Base-by-base conservation (phyloP, 192 early-diverging fungal genomes). In the Coemansia sp. region DNA sequence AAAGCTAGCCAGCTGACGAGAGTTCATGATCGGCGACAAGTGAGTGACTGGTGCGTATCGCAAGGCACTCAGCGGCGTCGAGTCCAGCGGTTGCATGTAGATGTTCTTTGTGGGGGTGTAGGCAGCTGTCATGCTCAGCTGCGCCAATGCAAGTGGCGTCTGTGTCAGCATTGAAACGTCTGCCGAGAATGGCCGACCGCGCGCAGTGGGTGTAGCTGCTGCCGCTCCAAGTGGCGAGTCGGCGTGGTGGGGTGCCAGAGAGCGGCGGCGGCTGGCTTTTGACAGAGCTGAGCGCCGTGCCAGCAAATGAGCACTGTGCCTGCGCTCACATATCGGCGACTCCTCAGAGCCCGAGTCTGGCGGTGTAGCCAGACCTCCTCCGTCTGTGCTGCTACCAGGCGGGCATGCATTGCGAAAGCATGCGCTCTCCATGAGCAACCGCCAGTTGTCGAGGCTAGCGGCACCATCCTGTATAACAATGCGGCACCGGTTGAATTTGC, bases 161-260 rank as follows among this genome's bases (percentile, higher is more conserved):
- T 71, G 73, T 29, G 63, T 66, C 41, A 80, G 63, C 73, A 80
- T 74, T 21, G 78, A 80, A 21, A 64, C 64, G 45, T 81, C 74
- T 12, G 64, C 78, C 10, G 78, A 81, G 53, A 81, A 76, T 41
- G 78, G 78, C 36, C 78, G 74, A 4, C 63, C 76, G 4, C 67
- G 71, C 9, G 50, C 15, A 23, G 71, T 69, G 0, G 76, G 76
- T 12, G 75, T 73, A 7, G 66, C 46, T 3, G 37, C 12, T 11
- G 29, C 27, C 5, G 29, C 27, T 6, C 36, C 41, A 25, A 42
- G 15, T 15, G 29, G 19, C 19, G 37, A 17, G 14, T 8, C 19
- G 5, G 17, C 1, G 39, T 46, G 27, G 51, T 25, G 15, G 61
- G 32, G 46, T 21, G 19, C 46, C 12, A n/a, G 66, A 19, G 50